Conservation (phyloP, 306 rosid species). For the Amphicarpaea edgeworthii region DNA sequence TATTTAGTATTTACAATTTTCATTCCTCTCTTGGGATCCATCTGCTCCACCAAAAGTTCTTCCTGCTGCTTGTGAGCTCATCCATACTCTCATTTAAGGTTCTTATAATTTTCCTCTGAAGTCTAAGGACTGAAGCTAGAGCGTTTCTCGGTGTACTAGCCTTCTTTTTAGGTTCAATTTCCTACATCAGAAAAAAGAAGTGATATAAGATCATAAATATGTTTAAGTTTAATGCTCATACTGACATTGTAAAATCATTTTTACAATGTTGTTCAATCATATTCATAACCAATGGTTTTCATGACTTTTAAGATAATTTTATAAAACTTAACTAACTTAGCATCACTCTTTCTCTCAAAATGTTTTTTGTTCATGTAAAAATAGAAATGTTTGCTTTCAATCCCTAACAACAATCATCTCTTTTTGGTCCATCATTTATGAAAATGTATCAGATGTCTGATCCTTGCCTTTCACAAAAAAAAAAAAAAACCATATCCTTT, state of each 20-base stretch:
- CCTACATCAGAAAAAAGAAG: conserved; percentile 53
- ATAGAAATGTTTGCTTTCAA: not conserved
- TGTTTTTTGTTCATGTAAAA: not conserved
- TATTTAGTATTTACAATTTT: conserved; percentile 52
- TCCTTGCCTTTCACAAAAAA: not conserved
- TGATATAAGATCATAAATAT: conserved; percentile 8
- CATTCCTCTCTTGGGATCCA: conserved; percentile 98
- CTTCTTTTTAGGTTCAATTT: conserved; percentile 80
- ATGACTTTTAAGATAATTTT: too few species aligned
- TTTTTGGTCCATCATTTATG: not conserved
- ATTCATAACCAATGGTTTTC: too few species aligned
- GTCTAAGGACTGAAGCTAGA: conserved; percentile 81
- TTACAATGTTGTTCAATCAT: too few species aligned
- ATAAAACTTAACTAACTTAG: too few species aligned
- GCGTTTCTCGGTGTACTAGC: conserved; percentile 68
- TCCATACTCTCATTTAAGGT: conserved; percentile 91
- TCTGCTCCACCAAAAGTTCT: conserved; percentile 96
- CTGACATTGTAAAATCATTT: too few species aligned
- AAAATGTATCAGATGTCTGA: not conserved
- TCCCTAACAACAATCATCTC: not conserved
- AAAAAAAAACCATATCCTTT: not conserved
- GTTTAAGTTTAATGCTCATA: too few species aligned
- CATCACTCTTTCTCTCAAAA: too few species aligned
- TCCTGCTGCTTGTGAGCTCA: conserved; percentile 72
- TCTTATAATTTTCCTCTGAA: conserved; percentile 75